Conservation (phyloP, 2,329 filamentous ascomycete genomes). For the Malbranchea cinnamomea region DNA sequence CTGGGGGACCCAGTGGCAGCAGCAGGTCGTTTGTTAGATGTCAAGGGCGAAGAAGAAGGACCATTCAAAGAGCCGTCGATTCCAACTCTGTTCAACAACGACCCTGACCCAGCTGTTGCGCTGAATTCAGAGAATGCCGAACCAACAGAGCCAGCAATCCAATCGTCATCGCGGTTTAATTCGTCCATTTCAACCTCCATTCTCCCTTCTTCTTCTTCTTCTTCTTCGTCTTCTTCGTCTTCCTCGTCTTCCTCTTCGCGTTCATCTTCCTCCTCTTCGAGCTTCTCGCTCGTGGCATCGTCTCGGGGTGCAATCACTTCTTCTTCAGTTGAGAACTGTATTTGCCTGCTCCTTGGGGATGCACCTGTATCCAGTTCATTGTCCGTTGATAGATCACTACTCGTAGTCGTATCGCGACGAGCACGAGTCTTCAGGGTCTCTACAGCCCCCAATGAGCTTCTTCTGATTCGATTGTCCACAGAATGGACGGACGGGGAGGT, state of each 20-base stretch:
- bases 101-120: slow-evolving; percentile 40
- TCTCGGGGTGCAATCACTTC: slow-evolving; percentile 19
- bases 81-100: slow-evolving; percentile 38
- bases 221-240: slow-evolving; percentile 11
- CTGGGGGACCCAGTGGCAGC: slow-evolving; percentile 36
- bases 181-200: slow-evolving; percentile 18
- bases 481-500: slow-evolving; percentile 41
- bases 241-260: slow-evolving; percentile 12
- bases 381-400: slow-evolving; percentile 51
- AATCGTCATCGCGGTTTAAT: slow-evolving; percentile 28
- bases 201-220: slow-evolving; percentile 12
- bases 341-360: slow-evolving; percentile 39
- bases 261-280: slow-evolving; percentile 14
- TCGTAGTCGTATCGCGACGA: slow-evolving; percentile 48
- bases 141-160: slow-evolving; percentile 33
- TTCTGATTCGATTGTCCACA: slow-evolving; percentile 32
- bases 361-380: slow-evolving; percentile 42
- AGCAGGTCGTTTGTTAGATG: slow-evolving; percentile 26
- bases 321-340: slow-evolving; percentile 29
- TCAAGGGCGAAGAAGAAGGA: slow-evolving; percentile 37
- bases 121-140: slow-evolving; percentile 39
- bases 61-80: slow-evolving; percentile 27
- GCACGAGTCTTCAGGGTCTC: slow-evolving; percentile 39
- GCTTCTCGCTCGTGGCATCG: slow-evolving; percentile 9
- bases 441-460: slow-evolving; percentile 41